Percentiles rank a stretch among this genome's conserved stretches.
phyloP scores from a whole-genome alignment of 2,329 filamentous ascomycete species.

The Phaeosphaeriaceae sp. region DNA sequence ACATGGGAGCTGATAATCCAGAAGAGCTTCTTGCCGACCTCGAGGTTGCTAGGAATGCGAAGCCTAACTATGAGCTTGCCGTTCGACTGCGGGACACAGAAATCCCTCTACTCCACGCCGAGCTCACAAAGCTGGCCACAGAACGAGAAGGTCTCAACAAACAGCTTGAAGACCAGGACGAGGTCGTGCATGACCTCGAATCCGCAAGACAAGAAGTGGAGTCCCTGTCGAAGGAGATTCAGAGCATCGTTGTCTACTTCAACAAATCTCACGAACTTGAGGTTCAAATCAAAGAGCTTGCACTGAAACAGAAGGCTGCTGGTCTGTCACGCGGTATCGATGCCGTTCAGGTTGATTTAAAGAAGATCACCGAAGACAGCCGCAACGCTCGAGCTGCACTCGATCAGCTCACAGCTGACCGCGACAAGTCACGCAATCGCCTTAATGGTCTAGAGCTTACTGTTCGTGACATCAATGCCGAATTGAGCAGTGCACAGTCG shows the following conservation, averaged over 20 bases:
- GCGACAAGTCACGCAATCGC: slow-evolving; percentile 71
- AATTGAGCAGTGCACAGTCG: slow-evolving; percentile 71
- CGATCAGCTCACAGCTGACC: slow-evolving; percentile 70
- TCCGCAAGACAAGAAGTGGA: slow-evolving; percentile 76
- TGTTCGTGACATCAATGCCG: slow-evolving; percentile 74
- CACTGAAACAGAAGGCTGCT: slow-evolving; percentile 74
- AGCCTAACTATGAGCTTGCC: slow-evolving; percentile 75
- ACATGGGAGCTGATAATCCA: slow-evolving; percentile 67
- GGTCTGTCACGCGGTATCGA: slow-evolving; percentile 73
- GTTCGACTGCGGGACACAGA: slow-evolving; percentile 70
- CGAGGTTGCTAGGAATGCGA: slow-evolving; percentile 61
- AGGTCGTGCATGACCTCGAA: slow-evolving; percentile 64
- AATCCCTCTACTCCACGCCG: slow-evolving; percentile 70
- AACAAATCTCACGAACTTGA: slow-evolving; percentile 75
- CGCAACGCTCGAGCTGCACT: slow-evolving; percentile 68
- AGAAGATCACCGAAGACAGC: slow-evolving; percentile 69
- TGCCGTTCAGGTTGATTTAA: slow-evolving; percentile 81
- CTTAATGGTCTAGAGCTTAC: slow-evolving; percentile 78
- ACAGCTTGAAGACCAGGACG: slow-evolving; percentile 68
- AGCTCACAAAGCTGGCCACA: slow-evolving; percentile 61
- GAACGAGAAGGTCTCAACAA: slow-evolving; percentile 48
- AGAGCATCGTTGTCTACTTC: slow-evolving; percentile 74
- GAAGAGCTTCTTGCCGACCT: slow-evolving; percentile 66
- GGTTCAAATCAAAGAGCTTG: slow-evolving; percentile 74
- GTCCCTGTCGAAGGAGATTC: slow-evolving; percentile 75